A percentile compares a stretch with the other conserved stretches of the same genome.
These are phyloP conservation scores for Hemisphaericaspora lyxosophila DNA, from an alignment of 1,139 yeast genomes.

Conservation along the genomic window DNA sequence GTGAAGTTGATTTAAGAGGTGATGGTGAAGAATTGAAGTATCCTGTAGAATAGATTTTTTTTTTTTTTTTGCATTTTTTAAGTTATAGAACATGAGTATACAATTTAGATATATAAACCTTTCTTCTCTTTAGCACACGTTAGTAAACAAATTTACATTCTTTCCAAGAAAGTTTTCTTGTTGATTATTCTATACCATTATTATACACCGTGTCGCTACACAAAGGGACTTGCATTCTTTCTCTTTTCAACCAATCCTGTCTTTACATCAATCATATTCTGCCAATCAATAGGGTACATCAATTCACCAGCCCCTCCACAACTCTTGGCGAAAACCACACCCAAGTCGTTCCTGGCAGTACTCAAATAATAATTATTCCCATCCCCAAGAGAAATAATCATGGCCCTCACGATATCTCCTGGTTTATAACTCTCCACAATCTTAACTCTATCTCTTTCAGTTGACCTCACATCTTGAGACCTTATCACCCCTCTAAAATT, in stretches of 20 bases:
- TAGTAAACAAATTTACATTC: too few species aligned
- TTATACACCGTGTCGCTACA: slow-evolving; percentile 6
- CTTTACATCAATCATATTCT: slow-evolving; percentile 78
- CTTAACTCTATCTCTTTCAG: slow-evolving; percentile 86
- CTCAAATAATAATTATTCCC: slow-evolving; percentile 86
- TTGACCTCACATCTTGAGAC: slow-evolving; percentile 84
- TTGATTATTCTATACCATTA: too few species aligned
- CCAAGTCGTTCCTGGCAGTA: slow-evolving; percentile 88
- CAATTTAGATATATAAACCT: too few species aligned
- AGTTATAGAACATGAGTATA: too few species aligned
- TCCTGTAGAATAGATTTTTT: slow-evolving; percentile 31
- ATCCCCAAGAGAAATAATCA: slow-evolving; percentile 84
- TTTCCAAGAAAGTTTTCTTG: too few species aligned
- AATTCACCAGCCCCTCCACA: slow-evolving; percentile 70
- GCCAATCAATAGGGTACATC: slow-evolving; percentile 95
- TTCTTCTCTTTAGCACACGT: too few species aligned
- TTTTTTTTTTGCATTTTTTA: too few species aligned
- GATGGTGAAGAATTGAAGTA: slow-evolving; percentile 37
- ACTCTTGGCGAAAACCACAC: slow-evolving; percentile 84
- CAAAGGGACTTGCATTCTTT: slow-evolving; percentile 89
- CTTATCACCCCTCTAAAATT: slow-evolving; percentile 88
- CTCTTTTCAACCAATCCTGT: slow-evolving; percentile 77
- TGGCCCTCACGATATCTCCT: slow-evolving; percentile 89
- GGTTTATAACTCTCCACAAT: slow-evolving; percentile 80
- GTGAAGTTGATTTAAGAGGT: slow-evolving; percentile 77